Evolutionary conservation across 2,329 filamentous ascomycete species (phyloP).

Genomic region (Hypoxylon rubiginosum): DNA sequence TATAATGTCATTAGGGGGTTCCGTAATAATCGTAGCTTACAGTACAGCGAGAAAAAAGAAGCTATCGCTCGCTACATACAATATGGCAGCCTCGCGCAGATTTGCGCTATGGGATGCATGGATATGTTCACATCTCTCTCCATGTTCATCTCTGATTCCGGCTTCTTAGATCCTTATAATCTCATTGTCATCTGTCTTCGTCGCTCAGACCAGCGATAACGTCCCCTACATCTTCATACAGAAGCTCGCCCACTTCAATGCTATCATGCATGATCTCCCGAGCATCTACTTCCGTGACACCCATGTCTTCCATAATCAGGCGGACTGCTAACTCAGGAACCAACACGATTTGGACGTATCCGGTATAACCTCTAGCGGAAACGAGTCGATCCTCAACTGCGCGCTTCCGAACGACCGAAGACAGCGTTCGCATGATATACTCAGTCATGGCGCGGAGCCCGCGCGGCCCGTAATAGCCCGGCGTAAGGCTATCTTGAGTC

Average conservation of each 20-base stretch:
- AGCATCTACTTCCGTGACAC: conserved; percentile 58
- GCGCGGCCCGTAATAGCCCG: conserved; percentile 86
- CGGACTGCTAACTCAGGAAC: conserved; percentile 77
- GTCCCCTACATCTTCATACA: conserved; percentile 76
- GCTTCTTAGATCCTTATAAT: neutral
- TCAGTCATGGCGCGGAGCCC: conserved; percentile 81
- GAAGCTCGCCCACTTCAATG: conserved; percentile 73
- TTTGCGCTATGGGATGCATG: neutral
- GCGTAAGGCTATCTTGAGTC: conserved; percentile 70
- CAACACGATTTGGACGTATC: conserved; percentile 80
- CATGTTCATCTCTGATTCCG: neutral
- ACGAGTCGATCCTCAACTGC: conserved; percentile 75
- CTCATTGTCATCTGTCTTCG: conserved; percentile 23
- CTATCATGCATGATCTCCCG: conserved; percentile 74
- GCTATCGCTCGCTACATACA: neutral
- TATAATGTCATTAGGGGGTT: neutral
- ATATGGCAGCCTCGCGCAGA: conserved; percentile 1
- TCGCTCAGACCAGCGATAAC: conserved; percentile 55
- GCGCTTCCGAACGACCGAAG: conserved; percentile 69
- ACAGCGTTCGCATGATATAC: conserved; percentile 73
- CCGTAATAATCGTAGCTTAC: conserved; percentile 14
- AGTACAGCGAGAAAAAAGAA: neutral
- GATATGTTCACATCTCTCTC: conserved; percentile 1
- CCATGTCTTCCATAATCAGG: conserved; percentile 70
- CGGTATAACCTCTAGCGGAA: conserved; percentile 73